Percentiles rank a stretch among this genome's conserved stretches.
These are phyloP conservation scores for Triticum turgidum DNA, from an alignment of 176 grass and related monocot species.

Conservation along the genomic window DNA sequence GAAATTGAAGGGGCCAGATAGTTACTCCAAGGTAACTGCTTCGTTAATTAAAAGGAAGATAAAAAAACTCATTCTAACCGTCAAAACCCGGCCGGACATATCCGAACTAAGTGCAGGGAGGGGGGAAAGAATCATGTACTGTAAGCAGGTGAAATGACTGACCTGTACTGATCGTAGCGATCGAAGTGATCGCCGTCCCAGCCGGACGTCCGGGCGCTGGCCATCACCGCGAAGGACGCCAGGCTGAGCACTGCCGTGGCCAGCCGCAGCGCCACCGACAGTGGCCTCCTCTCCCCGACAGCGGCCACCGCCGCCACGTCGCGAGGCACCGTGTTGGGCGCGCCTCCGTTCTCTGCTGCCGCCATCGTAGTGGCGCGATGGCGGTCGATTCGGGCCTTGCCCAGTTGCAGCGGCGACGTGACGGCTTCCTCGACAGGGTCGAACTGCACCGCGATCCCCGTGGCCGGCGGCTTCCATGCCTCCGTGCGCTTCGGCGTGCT, in stretches of 20 bases:
- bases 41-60: background rate
- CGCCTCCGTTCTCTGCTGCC: slow-evolving; percentile 9
- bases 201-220: slow-evolving; percentile 59
- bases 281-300: slow-evolving; percentile 39
- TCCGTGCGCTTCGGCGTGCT: slow-evolving; percentile 40
- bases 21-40: background rate
- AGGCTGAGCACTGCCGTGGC: slow-evolving; percentile 64
- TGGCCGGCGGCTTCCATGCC: slow-evolving; percentile 15
- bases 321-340: background rate
- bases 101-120: background rate
- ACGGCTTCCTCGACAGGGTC: slow-evolving; percentile 14
- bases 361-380: background rate
- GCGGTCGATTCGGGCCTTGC: slow-evolving; percentile 4
- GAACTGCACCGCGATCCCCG: slow-evolving; percentile 2
- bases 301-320: slow-evolving; percentile 33
- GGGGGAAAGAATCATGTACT: background rate
- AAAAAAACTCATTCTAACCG: background rate
- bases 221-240: slow-evolving; percentile 74
- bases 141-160: background rate
- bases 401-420: slow-evolving; percentile 26
- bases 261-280: slow-evolving; percentile 63
- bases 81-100: background rate
- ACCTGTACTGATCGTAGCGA: slow-evolving; percentile 75
- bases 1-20: background rate
- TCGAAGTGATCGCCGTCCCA: slow-evolving; percentile 86